A percentile compares a stretch with the other conserved stretches of the same genome.
Conservation (phyloP, 1,139 yeast species). For the Sugiyamaella paludigena region DNA sequence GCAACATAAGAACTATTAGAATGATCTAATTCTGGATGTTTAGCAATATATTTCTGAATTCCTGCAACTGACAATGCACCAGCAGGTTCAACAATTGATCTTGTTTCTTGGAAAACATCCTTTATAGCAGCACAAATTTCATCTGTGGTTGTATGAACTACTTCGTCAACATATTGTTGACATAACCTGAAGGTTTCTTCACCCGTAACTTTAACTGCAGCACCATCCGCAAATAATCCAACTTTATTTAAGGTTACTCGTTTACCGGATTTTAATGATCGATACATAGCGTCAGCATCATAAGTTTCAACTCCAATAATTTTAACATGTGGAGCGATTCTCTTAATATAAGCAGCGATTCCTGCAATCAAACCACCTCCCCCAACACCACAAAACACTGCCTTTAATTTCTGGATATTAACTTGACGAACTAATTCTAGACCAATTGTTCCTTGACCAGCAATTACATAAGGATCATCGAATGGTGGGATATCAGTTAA, state of each 20-base stretch:
- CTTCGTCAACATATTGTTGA: constrained; percentile 78
- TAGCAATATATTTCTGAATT: constrained; percentile 70
- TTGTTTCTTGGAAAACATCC: constrained; percentile 92
- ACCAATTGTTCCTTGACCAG: constrained; percentile 99
- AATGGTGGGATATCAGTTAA: constrained; percentile 93
- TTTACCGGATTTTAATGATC: constrained; percentile 58
- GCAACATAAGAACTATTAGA: constrained; percentile 65
- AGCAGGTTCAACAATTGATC: constrained; percentile 92
- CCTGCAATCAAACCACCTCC: constrained; percentile 98
- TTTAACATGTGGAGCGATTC: constrained; percentile 96
- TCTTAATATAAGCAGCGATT: constrained; percentile 80
- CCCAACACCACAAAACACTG: constrained; percentile 90
- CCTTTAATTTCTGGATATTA: constrained; percentile 70
- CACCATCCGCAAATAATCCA: constrained; percentile 99
- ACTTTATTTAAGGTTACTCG: constrained; percentile 62
- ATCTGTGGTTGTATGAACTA: constrained; percentile 83
- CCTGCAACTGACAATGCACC: constrained; percentile 98
- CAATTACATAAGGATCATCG: constrained; percentile 95
- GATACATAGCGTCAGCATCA: constrained; percentile 89
- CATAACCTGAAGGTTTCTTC: constrained; percentile 87
- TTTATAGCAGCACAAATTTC: constrained; percentile 97
- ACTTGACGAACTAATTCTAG: constrained; percentile 88
- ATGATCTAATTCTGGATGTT: constrained; percentile 58
- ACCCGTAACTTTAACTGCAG: constrained; percentile 92
- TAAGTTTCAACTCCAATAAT: constrained; percentile 93